These are phyloP conservation scores for Blastobotrys aristatus DNA, from an alignment of 1,139 yeast species.

Conservation along the genomic window DNA sequence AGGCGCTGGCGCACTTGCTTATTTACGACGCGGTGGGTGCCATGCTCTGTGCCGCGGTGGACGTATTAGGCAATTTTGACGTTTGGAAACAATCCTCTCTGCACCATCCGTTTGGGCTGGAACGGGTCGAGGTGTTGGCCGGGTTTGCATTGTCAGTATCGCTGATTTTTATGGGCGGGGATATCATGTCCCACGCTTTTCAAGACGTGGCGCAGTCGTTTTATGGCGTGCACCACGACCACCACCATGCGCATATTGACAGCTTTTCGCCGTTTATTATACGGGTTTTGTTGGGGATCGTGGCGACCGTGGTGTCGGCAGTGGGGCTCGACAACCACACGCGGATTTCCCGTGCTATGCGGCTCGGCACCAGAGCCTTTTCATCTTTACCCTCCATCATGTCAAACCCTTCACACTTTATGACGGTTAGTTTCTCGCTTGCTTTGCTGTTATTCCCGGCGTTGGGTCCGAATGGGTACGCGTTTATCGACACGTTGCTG, in stretches of 20 bases:
- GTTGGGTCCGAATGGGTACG: slow-evolving; percentile 24
- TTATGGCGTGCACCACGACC: slow-evolving; percentile 37
- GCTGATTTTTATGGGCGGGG: slow-evolving; percentile 85
- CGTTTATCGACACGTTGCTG: slow-evolving; percentile 32
- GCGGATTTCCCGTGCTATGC: slow-evolving; percentile 30
- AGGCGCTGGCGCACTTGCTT: slow-evolving; percentile 80
- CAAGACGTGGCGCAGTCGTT: slow-evolving; percentile 61
- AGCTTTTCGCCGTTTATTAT: slow-evolving; percentile 25
- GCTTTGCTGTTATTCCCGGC: slow-evolving; percentile 33
- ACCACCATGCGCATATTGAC: slow-evolving; percentile 36
- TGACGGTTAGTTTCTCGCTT: slow-evolving; percentile 54
- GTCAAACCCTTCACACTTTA: slow-evolving; percentile 57
- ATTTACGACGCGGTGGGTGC: slow-evolving; percentile 86
- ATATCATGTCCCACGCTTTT: slow-evolving; percentile 73
- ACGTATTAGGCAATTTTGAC: slow-evolving; percentile 79
- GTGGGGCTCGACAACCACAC: slow-evolving; percentile 33
- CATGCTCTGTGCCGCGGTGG: slow-evolving; percentile 62
- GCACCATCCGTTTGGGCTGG: slow-evolving; percentile 86
- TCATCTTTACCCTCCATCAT: slow-evolving; percentile 28
- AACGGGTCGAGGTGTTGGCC: slow-evolving; percentile 77
- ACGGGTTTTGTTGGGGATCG: slow-evolving; percentile 32
- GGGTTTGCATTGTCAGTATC: slow-evolving; percentile 87
- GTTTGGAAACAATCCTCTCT: slow-evolving; percentile 86
- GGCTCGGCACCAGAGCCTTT: slow-evolving; percentile 21
- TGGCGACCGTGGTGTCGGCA: slow-evolving; percentile 34